Conservation (phyloP, 2,329 filamentous ascomycete genomes). For the Alternaria sp. region DNA sequence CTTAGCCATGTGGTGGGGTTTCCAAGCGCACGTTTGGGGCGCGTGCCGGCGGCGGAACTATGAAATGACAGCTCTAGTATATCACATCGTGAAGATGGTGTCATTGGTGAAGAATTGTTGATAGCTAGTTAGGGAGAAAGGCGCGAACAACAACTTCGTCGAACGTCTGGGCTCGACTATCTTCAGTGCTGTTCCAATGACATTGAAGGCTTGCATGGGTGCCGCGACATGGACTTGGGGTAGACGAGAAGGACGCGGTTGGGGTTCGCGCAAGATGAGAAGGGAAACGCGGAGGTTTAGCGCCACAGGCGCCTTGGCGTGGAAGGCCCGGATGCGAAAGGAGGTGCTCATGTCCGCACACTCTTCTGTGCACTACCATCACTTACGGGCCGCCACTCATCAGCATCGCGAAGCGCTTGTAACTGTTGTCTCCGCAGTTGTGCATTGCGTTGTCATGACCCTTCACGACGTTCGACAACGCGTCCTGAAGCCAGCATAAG, state of each 20-base stretch:
- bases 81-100: background rate
- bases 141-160: background rate
- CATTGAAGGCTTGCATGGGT: background rate
- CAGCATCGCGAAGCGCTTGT: background rate
- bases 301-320: slow-evolving; percentile 13
- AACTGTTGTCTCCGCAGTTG: background rate
- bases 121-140: background rate
- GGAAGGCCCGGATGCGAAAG: slow-evolving; percentile 5
- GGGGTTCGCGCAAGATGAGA: background rate
- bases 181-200: background rate
- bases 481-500: background rate
- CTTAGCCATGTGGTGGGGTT: slow-evolving; percentile 5
- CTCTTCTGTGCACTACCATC: background rate
- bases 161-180: background rate
- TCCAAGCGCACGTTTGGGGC: background rate
- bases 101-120: background rate
- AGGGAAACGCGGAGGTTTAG: background rate
- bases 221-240: background rate
- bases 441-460: background rate
- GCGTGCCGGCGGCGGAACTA: background rate
- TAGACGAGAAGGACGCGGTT: background rate
- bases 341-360: background rate
- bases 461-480: background rate
- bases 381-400: background rate
- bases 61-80: background rate